Percentiles rank a stretch among this genome's conserved stretches.
Evolutionary conservation across 805 yeast species (phyloP).

Genomic region (Kazachstania martiniae): DNA sequence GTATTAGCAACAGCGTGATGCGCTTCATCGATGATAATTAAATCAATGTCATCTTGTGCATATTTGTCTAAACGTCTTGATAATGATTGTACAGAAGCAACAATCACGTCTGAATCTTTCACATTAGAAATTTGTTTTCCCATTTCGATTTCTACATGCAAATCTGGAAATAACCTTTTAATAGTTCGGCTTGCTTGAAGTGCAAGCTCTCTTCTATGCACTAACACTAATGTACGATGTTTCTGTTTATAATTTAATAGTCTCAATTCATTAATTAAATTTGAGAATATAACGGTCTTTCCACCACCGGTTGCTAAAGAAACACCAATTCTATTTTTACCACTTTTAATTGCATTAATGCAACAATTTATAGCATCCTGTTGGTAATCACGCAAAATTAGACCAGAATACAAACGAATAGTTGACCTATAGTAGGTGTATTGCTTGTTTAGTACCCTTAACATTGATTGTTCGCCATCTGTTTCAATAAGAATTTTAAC

Average conservation of each 20-base stretch:
- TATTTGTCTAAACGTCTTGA: slow-evolving; percentile 38
- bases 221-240: slow-evolving; percentile 51
- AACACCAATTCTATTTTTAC: slow-evolving; percentile 56
- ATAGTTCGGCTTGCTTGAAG: slow-evolving; percentile 53
- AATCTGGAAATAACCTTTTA: slow-evolving; percentile 35
- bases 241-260: slow-evolving; percentile 2
- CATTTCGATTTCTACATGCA: slow-evolving; percentile 60
- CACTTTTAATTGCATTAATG: slow-evolving; percentile 34
- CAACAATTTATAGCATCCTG: slow-evolving; percentile 54
- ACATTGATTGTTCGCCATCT: no score
- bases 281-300: slow-evolving; percentile 70
- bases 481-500: no score
- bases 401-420: not conserved
- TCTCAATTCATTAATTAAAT: slow-evolving; percentile 34
- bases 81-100: slow-evolving; percentile 70
- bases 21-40: slow-evolving; percentile 81
- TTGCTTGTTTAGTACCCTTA: no score
- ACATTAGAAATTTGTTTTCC: slow-evolving; percentile 31
- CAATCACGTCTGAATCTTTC: slow-evolving; percentile 45
- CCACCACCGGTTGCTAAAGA: slow-evolving; percentile 94
- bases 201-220: slow-evolving; percentile 73
- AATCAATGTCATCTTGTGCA: slow-evolving; percentile 43
- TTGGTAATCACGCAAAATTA: slow-evolving; percentile 46
- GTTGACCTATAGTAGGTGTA: no score
- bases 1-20: slow-evolving; percentile 78